Conservation (phyloP, 1,284 basidiomycete species). For the Sparassis latifolia region DNA sequence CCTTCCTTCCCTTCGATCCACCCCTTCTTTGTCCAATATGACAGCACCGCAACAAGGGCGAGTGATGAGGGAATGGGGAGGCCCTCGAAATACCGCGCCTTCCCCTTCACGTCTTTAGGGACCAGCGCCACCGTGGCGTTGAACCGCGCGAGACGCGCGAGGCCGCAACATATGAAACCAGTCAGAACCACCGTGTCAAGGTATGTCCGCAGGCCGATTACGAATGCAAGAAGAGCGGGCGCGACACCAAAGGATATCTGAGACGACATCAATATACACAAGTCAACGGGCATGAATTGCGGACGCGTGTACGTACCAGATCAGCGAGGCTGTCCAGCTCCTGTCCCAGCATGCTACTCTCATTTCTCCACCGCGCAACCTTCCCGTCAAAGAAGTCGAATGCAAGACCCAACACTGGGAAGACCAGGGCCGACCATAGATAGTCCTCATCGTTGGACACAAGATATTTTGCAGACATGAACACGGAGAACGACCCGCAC, state of each 20-base stretch:
- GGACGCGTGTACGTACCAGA: conserved; percentile 50
- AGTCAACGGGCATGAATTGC: conserved; percentile 6
- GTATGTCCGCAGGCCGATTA: conserved; percentile 83
- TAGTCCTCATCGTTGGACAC: conserved; percentile 75
- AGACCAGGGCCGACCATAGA: conserved; percentile 80
- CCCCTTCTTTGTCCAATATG: conserved; percentile 78
- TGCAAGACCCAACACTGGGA: conserved; percentile 93
- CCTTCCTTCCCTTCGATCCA: conserved; percentile 75
- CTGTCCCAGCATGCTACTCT: conserved; percentile 95
- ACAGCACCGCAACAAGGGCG: conserved; percentile 73
- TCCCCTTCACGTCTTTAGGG: conserved; percentile 85
- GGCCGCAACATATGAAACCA: conserved; percentile 91
- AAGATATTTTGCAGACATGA: conserved; percentile 87
- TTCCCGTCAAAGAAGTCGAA: conserved; percentile 99
- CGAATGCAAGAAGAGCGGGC: conserved; percentile 88
- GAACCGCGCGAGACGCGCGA: conserved; percentile 95
- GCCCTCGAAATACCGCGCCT: conserved; percentile 94
- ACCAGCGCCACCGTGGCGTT: conserved; percentile 96
- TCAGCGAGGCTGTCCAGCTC: conserved; percentile 97
- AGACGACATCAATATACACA: conserved; percentile 3
- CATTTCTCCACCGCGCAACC: conserved; percentile 95
- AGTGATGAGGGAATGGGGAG: conserved; percentile 94
- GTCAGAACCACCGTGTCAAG: conserved; percentile 87
- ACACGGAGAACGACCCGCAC: conserved; percentile 94
- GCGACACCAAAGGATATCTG: conserved; percentile 97